phyloP scores from a whole-genome alignment of 2,329 filamentous ascomycete genomes.

The Fusarium napiforme region DNA sequence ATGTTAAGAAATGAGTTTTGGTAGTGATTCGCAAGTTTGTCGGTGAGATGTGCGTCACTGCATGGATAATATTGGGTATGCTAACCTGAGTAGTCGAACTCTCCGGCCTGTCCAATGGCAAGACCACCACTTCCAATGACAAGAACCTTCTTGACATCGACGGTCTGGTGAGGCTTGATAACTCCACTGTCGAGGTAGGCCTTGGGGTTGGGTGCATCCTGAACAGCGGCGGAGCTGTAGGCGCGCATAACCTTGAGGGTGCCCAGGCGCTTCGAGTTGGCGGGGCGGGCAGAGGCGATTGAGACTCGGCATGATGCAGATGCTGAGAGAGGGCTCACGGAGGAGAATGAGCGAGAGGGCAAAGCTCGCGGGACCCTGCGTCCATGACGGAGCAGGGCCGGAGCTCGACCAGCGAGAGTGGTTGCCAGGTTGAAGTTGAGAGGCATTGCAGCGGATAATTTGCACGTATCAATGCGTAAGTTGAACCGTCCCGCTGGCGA shows the following conservation, averaged over 20 bases:
- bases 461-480: conserved; percentile 50
- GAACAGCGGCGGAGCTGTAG: conserved; percentile 59
- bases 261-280: conserved; percentile 58
- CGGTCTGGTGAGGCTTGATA: conserved; percentile 80
- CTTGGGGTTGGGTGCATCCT: conserved; percentile 82
- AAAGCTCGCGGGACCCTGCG: conserved; percentile 60
- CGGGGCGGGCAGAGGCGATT: conserved; percentile 46
- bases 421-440: conserved; percentile 54
- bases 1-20: neutral
- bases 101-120: conserved; percentile 96
- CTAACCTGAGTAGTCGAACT: conserved; percentile 98
- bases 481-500: conserved; percentile 51
- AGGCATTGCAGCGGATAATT: conserved; percentile 51
- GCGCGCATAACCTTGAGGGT: conserved; percentile 57
- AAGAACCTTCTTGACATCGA: conserved; percentile 95
- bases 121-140: conserved; percentile 96
- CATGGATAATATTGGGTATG: conserved; percentile 35
- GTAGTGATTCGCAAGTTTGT: conserved; percentile 29
- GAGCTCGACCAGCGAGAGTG: conserved; percentile 66
- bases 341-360: conserved; percentile 57
- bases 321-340: conserved; percentile 48
- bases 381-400: conserved; percentile 66
- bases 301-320: conserved; percentile 37
- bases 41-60: conserved; percentile 8
- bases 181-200: conserved; percentile 90